Base-by-base conservation (phyloP, 2,329 filamentous ascomycete species). In the Talaromyces sp. region DNA sequence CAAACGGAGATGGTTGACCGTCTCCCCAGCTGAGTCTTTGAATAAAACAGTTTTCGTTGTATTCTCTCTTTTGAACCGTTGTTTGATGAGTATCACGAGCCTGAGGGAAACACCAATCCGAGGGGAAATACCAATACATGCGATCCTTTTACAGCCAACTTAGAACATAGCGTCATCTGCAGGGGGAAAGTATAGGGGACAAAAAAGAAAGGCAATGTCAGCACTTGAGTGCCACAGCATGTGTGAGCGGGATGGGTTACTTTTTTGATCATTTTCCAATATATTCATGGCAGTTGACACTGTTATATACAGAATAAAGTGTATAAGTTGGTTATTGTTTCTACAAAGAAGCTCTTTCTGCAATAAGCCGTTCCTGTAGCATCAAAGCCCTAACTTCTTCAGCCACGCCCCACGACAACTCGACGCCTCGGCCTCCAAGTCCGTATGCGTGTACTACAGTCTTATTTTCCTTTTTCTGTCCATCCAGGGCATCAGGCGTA, bases 351-450 rank as follows among this genome's bases (percentile, higher is more conserved):
- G 49, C 49, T 30, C 27, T 27, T 53, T 53, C 49, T 53, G 13
- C 49, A 30, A 53, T 53, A 53, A 53, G 49, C 17, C 13, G 25
- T 53, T 53, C 49, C 27, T 22, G 25, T 30, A 53, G 49, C 49
- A 53, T 53, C 49, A 53, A 30, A 11, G 13, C 49, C 28, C 28
- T 53, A 10, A 84, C 81, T 57, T 80, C 81, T 54, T 78, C 77
- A 0, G 84, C 85, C 6, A 87, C 78, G 0, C 85, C 85, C 82
- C 84, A 85, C 17, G 84, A 85, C 8, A 87, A 65, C 71, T 87
- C 85, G 65, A 80, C 87, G 0, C 85, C 85, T 19, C 85, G 76
- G 3, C 85, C 85, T 3, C 84, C 85, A 19, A 84, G 78, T 0
- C 85, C 85, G 68, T 87, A 88, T 0, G 82, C 84, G 70, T 86